Evolutionary conservation across 331 rosid species (phyloP).

Genomic region (Phaseolus coccineus): DNA sequence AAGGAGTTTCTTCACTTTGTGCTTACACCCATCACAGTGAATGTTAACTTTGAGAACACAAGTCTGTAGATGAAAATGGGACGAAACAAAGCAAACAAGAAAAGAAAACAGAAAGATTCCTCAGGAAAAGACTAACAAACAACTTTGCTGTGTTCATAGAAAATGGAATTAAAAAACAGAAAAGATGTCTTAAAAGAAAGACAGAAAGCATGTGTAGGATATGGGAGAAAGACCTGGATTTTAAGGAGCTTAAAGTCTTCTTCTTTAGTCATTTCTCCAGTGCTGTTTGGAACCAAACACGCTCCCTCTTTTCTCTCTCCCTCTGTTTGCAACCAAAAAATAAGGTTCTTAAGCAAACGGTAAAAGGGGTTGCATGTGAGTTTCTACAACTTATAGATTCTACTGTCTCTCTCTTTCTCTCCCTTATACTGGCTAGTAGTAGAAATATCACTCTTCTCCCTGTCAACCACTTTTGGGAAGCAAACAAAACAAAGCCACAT

Average conservation of each 20-base stretch:
- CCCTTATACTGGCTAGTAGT: not conserved
- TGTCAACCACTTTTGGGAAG: slow-evolving; percentile 42
- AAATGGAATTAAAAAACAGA: not conserved
- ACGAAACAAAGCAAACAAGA: slow-evolving; percentile 45
- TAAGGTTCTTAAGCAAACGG: slow-evolving; percentile 38
- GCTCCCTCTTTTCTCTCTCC: slow-evolving; percentile 32
- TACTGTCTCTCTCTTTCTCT: slow-evolving; percentile 26
- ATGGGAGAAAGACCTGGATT: slow-evolving; percentile 73
- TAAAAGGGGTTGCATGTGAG: slow-evolving; percentile 44
- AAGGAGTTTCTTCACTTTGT: slow-evolving; percentile 94
- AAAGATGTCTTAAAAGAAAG: slow-evolving; percentile 19
- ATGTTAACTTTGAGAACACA: slow-evolving; percentile 89
- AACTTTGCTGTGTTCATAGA: slow-evolving; percentile 40
- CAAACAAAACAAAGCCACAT: slow-evolving; percentile 65
- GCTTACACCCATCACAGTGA: slow-evolving; percentile 99
- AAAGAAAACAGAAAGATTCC: slow-evolving; percentile 51
- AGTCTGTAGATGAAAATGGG: slow-evolving; percentile 62
- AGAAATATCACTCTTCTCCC: slow-evolving; percentile 11
- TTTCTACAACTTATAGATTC: slow-evolving; percentile 50
- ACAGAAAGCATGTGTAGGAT: slow-evolving; percentile 50
- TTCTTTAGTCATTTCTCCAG: slow-evolving; percentile 88
- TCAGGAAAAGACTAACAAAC: slow-evolving; percentile 52
- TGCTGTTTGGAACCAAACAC: slow-evolving; percentile 57
- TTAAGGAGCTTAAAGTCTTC: slow-evolving; percentile 96
- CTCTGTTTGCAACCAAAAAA: slow-evolving; percentile 46